These are phyloP conservation scores for Echites panduratus DNA, from an alignment of 257 asterid genomes.

Conservation along the genomic window DNA sequence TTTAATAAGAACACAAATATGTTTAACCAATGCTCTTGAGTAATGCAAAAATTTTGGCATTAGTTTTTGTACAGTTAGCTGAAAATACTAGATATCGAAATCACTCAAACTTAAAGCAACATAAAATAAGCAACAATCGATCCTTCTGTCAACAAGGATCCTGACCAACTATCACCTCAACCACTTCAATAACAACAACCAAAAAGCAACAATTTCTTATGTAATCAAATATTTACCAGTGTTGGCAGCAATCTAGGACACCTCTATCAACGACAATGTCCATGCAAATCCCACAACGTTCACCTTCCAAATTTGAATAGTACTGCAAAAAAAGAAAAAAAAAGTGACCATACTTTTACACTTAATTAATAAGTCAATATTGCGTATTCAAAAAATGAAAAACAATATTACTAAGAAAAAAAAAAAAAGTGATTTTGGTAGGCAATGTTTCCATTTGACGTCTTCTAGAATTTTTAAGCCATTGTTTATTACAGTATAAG, in stretches of 20 bases:
- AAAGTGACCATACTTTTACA: no score
- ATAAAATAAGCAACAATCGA: not conserved
- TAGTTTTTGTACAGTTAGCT: not conserved
- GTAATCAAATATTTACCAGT: conserved; percentile 49
- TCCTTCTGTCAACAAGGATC: not conserved
- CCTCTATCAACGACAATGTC: conserved; percentile 88
- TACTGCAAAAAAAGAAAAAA: conserved; percentile 44
- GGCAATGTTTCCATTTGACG: no score
- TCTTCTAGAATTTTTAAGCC: no score
- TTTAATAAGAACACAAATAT: not conserved
- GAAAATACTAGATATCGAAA: not conserved
- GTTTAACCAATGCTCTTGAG: not conserved
- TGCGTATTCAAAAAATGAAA: no score
- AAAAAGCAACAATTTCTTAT: conserved; percentile 7
- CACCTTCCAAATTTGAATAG: conserved; percentile 62
- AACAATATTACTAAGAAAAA: not conserved
- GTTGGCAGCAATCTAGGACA: conserved; percentile 97
- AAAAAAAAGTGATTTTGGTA: no score
- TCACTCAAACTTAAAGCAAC: not conserved
- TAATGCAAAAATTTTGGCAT: not conserved
- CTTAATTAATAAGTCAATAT: no score
- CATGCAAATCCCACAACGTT: conserved; percentile 95
- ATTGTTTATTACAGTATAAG: no score
- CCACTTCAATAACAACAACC: not conserved
- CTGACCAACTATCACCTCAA: not conserved